A percentile compares a stretch with the other conserved stretches of the same genome.
These are phyloP conservation scores for Talaromyces amestolkiae DNA, from an alignment of 2,329 filamentous ascomycete genomes.

Conservation along the genomic window DNA sequence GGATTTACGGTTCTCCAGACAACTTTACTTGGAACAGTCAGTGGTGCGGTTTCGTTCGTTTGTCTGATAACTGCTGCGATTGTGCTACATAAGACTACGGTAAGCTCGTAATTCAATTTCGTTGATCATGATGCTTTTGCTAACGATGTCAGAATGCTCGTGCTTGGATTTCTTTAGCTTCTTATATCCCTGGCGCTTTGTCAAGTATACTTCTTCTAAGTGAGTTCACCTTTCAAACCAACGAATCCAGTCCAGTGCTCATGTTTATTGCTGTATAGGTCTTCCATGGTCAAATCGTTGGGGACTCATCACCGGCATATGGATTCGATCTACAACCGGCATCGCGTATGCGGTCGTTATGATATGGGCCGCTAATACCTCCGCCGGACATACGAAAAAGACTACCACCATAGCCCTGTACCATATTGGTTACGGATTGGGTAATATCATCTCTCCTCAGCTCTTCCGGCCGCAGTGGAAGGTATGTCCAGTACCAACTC, in stretches of 20 bases:
- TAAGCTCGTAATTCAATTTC: slow-evolving; percentile 19
- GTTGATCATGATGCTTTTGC: not conserved
- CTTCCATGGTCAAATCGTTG: slow-evolving; percentile 41
- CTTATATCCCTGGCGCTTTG: slow-evolving; percentile 37
- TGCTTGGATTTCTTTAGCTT: slow-evolving; percentile 28
- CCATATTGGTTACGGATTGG: slow-evolving; percentile 39
- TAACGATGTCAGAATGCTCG: slow-evolving; percentile 9
- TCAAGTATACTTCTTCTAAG: slow-evolving; percentile 37
- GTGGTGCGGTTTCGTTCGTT: slow-evolving; percentile 29
- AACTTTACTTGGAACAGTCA: slow-evolving; percentile 23
- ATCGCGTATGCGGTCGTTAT: slow-evolving; percentile 42
- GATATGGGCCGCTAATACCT: slow-evolving; percentile 41
- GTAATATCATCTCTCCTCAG: slow-evolving; percentile 46
- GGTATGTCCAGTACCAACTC: slow-evolving; percentile 2
- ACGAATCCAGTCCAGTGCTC: not conserved
- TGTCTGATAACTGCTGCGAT: slow-evolving; percentile 31
- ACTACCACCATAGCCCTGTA: slow-evolving; percentile 31
- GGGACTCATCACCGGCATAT: slow-evolving; percentile 38
- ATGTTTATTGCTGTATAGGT: slow-evolving; percentile 3
- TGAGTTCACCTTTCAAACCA: not conserved
- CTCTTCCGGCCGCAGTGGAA: slow-evolving; percentile 40
- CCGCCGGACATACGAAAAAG: slow-evolving; percentile 46
- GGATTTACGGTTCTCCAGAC: slow-evolving; percentile 36
- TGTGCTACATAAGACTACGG: slow-evolving; percentile 29
- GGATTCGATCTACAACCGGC: slow-evolving; percentile 38